A percentile compares a stretch with the other conserved stretches of the same genome.
These are phyloP conservation scores for Suillus luteus DNA, from an alignment of 768 basidiomycete genomes.

Conservation along the genomic window DNA sequence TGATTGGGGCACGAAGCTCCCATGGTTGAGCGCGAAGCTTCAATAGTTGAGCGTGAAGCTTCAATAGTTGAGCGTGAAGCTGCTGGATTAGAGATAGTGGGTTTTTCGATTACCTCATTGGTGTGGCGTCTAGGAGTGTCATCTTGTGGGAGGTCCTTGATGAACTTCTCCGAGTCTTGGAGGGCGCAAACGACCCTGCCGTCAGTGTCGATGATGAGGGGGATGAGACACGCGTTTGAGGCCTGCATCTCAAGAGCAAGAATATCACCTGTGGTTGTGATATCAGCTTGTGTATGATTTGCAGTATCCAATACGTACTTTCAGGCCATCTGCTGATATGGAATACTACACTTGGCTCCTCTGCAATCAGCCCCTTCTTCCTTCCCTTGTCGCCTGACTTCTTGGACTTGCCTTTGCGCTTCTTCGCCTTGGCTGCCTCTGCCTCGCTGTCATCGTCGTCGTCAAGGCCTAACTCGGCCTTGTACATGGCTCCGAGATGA, in stretches of 20 bases:
- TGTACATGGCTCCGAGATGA: neutral
- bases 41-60: neutral
- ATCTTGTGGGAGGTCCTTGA: neutral
- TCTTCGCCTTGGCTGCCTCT: neutral
- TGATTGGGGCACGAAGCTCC: neutral
- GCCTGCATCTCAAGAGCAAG: neutral
- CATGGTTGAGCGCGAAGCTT: neutral
- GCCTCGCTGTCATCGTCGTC: neutral
- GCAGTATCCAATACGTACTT: neutral
- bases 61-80: too few species aligned
- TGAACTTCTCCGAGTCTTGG: neutral
- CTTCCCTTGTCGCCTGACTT: neutral
- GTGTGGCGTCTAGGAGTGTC: neutral
- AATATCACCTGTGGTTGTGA: neutral
- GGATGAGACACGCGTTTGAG: neutral
- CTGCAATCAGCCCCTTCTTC: neutral
- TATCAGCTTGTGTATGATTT: neutral
- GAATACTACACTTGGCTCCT: constrained; percentile 1
- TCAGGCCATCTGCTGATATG: neutral
- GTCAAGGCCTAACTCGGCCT: neutral
- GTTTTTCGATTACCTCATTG: neutral
- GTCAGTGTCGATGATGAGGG: neutral
- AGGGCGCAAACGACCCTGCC: neutral
- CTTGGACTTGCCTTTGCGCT: constrained; percentile 4
- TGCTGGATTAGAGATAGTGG: neutral